Evolutionary conservation across 2,329 filamentous ascomycete species (phyloP), one percentile per base, ranked within the genome.

Genomic region (Botrytis elliptica): DNA sequence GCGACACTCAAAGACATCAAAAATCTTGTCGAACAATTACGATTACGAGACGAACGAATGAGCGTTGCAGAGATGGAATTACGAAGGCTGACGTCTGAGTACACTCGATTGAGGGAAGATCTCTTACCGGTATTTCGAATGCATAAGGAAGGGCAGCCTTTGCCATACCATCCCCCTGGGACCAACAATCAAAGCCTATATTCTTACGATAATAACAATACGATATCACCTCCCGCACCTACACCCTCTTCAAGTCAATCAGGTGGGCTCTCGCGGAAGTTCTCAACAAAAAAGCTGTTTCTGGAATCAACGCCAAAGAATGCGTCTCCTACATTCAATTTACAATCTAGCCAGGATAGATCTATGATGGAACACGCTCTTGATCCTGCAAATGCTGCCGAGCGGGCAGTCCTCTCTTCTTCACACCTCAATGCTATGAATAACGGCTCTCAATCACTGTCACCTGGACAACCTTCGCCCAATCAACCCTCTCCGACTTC

Each of bases 1-100:
- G 95, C 95, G 8, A 97, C 95, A 0, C 90, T 97, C 77, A 95
- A 97, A 80, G 96, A 99, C 81, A 94, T 99, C 79, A 92, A 93
- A 77, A 91, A 95, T 71, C 88, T 99, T 33, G 95, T 97, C 75
- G 93, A 95, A 80, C 94, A 97, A 75, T 90, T 99, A 64, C 91
- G 93, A 77, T 86, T 97, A 76, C 92, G 96, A 77, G 96, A 99
- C 82, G 94, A 98, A 83, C 91, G 94, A 74, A 95, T 98, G 84
- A 90, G 89, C 76, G 86, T 93, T 62, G 88, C 95, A 40, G 95
- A 98, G 82, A 88, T 91, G 74, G 94, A 98, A 81, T 84, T 98
- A 80, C 90, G 92, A 76, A 90, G 92, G 75, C 88, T 98, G 79
- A 91, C 92, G 20, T 94, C 98, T 59, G 95, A 98, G 81, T 97